Conservation (phyloP, 2,329 filamentous ascomycete species). For the Penicillium brasilianum region DNA sequence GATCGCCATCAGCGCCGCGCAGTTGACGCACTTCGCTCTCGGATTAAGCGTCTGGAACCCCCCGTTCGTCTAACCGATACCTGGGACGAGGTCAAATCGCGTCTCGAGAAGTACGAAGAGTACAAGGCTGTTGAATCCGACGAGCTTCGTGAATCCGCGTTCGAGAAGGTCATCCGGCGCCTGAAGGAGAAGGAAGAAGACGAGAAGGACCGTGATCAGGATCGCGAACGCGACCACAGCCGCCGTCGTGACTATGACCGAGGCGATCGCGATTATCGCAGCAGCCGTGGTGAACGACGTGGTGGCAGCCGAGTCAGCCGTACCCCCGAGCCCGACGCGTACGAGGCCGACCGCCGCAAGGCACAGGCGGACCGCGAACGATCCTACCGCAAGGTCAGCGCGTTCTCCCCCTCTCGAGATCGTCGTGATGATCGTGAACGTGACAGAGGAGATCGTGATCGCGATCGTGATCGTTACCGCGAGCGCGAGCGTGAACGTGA, state of each 20-base stretch:
- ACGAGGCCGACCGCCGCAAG: conserved; percentile 92
- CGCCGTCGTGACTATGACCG: conserved; percentile 58
- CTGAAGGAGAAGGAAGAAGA: conserved; percentile 92
- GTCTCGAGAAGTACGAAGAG: conserved; percentile 80
- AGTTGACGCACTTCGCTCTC: conserved; percentile 80
- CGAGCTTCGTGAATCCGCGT: conserved; percentile 79
- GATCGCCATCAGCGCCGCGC: conserved; percentile 86
- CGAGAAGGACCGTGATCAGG: conserved; percentile 62
- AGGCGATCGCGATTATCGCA: conserved; percentile 64
- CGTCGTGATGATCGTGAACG: conserved; percentile 46
- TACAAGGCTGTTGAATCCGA: conserved; percentile 83
- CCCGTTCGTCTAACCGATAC: conserved; percentile 77
- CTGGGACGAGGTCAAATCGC: conserved; percentile 84
- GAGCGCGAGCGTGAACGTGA: conserved; percentile 45
- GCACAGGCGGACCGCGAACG: conserved; percentile 93
- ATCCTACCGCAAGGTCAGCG: conserved; percentile 83
- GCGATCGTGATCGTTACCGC: conserved; percentile 35
- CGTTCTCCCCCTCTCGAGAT: conserved; percentile 57
- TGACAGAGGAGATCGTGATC: conserved; percentile 40
- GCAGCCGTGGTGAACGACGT: conserved; percentile 46
- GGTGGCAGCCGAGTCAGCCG: conserved; percentile 69
- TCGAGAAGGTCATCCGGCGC: conserved; percentile 89
- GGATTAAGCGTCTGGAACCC: conserved; percentile 88
- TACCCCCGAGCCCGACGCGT: conserved; percentile 89
- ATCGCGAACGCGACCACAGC: conserved; percentile 18